A percentile compares a stretch with the other conserved stretches of the same genome.
Conservation (phyloP, 208 protist species). For the Trypanosoma platydactyli region DNA sequence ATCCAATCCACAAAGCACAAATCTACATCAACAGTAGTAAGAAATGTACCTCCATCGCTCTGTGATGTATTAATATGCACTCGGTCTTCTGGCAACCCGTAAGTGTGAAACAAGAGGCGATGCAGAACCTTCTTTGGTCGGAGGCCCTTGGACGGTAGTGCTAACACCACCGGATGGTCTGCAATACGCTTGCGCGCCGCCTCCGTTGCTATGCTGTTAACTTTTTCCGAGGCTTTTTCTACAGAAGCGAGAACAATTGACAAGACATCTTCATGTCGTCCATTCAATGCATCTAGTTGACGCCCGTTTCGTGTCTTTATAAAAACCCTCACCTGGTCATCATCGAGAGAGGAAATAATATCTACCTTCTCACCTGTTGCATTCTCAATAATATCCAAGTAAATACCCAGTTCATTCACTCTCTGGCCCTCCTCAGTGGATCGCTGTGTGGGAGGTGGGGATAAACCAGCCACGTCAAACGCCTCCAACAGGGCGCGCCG, state of each 20-base stretch:
- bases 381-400: slow-evolving; percentile 25
- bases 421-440: slow-evolving; percentile 8
- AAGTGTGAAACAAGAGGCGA: slow-evolving; percentile 58
- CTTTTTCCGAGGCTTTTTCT: slow-evolving; percentile 33
- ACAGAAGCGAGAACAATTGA: slow-evolving; percentile 34
- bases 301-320: slow-evolving; percentile 12
- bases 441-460: slow-evolving; percentile 3
- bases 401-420: slow-evolving; percentile 25
- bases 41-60: slow-evolving; percentile 22
- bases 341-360: slow-evolving; percentile 12
- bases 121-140: slow-evolving; percentile 51
- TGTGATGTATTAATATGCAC: slow-evolving; percentile 29
- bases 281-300: slow-evolving; percentile 10
- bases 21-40: slow-evolving; percentile 27
- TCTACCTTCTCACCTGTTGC: slow-evolving; percentile 13
- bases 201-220: slow-evolving; percentile 26
- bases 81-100: slow-evolving; percentile 43
- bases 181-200: slow-evolving; percentile 28
- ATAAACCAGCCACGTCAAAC: slow-evolving; percentile 35
- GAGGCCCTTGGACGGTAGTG: slow-evolving; percentile 44
- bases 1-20: slow-evolving; percentile 4
- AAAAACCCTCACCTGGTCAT: slow-evolving; percentile 16
- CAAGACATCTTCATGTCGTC: slow-evolving; percentile 24
- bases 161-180: slow-evolving; percentile 43
- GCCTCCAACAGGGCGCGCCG: slow-evolving; percentile 51